These are phyloP conservation scores for Colletotrichum gigasporum DNA, from an alignment of 2,329 filamentous ascomycete genomes.

Conservation along the genomic window DNA sequence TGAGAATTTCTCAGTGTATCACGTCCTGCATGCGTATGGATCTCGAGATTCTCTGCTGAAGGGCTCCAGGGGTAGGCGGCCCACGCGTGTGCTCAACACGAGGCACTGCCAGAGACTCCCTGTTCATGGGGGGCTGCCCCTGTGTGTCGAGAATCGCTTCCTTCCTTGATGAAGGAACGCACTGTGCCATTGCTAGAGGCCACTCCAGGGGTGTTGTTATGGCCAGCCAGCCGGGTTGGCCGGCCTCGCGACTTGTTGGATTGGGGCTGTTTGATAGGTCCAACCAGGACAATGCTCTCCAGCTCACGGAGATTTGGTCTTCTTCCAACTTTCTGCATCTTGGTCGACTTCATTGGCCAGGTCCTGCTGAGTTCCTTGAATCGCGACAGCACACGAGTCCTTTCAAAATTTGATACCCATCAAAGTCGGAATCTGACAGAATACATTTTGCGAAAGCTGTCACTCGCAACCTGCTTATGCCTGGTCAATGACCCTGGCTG, in stretches of 20 bases:
- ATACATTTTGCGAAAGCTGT: no score
- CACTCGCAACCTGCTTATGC: no score
- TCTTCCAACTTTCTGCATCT: neutral
- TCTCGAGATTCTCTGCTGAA: slow-evolving; percentile 22
- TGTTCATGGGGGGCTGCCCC: neutral
- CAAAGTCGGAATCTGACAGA: no score
- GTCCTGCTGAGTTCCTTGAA: no score
- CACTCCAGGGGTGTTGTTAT: slow-evolving; percentile 3
- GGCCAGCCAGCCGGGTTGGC: slow-evolving; percentile 2
- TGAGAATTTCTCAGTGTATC: slow-evolving; percentile 26
- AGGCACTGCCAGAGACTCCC: slow-evolving; percentile 15
- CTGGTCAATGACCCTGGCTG: no score
- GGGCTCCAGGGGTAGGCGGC: slow-evolving; percentile 16
- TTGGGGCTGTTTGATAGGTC: slow-evolving; percentile 2
- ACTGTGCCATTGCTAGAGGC: neutral
- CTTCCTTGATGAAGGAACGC: neutral
- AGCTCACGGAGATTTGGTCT: neutral
- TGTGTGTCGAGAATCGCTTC: neutral
- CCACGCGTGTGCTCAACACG: slow-evolving; percentile 25
- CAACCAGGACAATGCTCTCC: neutral
- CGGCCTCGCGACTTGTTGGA: neutral
- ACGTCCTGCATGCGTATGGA: slow-evolving; percentile 27
- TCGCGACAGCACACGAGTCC: neutral
- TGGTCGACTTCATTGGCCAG: neutral
- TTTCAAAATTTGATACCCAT: neutral